Base-by-base conservation (phyloP, 2,329 filamentous ascomycete species). In the Fulvia fulva region DNA sequence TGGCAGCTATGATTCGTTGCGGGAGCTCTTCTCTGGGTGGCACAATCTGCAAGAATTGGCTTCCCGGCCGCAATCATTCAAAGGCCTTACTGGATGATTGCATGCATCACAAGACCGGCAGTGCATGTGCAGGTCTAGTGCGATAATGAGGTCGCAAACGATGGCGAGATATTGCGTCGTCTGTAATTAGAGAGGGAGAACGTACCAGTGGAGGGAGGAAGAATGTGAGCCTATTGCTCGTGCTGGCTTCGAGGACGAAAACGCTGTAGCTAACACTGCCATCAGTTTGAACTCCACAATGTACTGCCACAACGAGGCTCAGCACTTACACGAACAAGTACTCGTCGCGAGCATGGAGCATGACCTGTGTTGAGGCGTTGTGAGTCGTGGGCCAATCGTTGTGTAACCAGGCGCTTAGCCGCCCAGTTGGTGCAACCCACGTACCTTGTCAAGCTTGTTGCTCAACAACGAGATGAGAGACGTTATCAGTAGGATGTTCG, bases 401-500 rank as follows among this genome's bases (percentile, higher is more conserved):
- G 61, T 58, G 30, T 30, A 49, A 41, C 32, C 58, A 60, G 60
- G 67, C 67, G 67, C 63, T 62, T 68, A 65, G 25, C 53, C 52
- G 37, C 28, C 43, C 37, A 32, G 59, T 53, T 55, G 53, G 52
- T 19, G 45, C 14, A n/a, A 25, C 37, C 50, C 49, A 65, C 65
- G 41, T 57, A 67, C 66, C 60, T 63, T 60, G 57, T 65, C 63
- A 37, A 65, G 57, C 50, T 62, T 64, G 58, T 65, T 65, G 49
- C 56, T 60, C 32, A 63, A 61, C 56, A 60, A 56, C 61, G 61
- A 63, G 43, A 62, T 67, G 76, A 71, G 75, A 21, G 87, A 89
- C 51, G 89, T 90, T 75, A 90, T 88, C 30, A 94, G 80, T 7
- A 94, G 78, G 66, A 93, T 90, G 58, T 89, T 89, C 45, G 88